Base-by-base conservation (phyloP, 495 filamentous ascomycete species). In the Trypethelium eluteriae region DNA sequence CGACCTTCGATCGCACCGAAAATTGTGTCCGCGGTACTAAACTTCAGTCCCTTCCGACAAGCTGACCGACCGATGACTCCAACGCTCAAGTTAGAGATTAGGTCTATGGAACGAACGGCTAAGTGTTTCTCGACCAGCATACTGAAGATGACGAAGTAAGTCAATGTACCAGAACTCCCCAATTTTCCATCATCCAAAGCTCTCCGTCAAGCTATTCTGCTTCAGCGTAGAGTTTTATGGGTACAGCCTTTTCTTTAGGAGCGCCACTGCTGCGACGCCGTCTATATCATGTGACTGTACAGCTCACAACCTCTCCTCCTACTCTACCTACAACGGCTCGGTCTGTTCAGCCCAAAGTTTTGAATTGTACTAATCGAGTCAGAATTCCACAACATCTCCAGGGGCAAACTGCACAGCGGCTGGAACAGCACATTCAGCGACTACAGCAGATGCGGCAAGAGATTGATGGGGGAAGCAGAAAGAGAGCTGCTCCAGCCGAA, bases 51-150 rank as follows among this genome's bases (percentile, higher is more conserved):
- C 6, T 76, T 96, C 7, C 90, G 86, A 71, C 85, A 88, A 67
- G 88, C 88, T 53, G 87, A 84, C 69, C 84, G 85, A 5, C 88
- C 91, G 14, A 83, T 95, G 78, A 93, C 89, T 0, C 82, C 90
- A 3, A 89, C 87, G 72, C 82, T 84, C 39, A 91, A 88, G 64
- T 86, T 99, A 44, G 84, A 91, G 49, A 80, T 96, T 62, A 91
- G 89, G 76, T 96, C 92, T 1, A 94, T 98, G 86, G 94, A 94
- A 75, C 89, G 94, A 68, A 99, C 94, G 16, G 89, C 90, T 1
- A 84, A 91, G 65, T 84, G 89, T 66, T 76, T 99, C 47, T 81
- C 98, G 16, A 82, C 89, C 46, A 91, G 96, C 74, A 78, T 96
- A 41, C 78, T 86, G 65, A 90, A 89, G 77, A 84, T 86, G 90